These are phyloP conservation scores for Aspergillus texensis DNA, from an alignment of 2,329 filamentous ascomycete species.

Conservation along the genomic window DNA sequence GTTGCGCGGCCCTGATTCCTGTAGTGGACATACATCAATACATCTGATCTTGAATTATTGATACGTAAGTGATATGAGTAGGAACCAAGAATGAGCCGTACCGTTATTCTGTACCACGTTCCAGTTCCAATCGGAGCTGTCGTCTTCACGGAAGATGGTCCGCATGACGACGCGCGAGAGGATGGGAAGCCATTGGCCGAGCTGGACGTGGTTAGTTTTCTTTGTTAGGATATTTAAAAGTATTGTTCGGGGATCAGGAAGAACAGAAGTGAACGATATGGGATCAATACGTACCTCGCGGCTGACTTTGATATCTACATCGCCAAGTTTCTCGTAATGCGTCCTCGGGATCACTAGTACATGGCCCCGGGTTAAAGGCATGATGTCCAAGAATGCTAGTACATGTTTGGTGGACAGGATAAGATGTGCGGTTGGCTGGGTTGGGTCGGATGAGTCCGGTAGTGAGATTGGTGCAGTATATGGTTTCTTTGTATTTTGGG, in stretches of 20 bases:
- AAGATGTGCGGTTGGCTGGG: conserved; percentile 48
- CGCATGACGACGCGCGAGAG: conserved; percentile 71
- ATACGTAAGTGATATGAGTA: neutral
- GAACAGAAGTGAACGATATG: too few relatives aligned
- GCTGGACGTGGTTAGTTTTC: conserved; percentile 24
- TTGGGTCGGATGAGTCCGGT: conserved; percentile 16
- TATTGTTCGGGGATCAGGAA: too few relatives aligned
- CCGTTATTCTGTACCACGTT: conserved; percentile 97
- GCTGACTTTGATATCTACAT: conserved; percentile 66
- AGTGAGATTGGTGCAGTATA: conserved; percentile 24
- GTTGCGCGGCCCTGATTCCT: conserved; percentile 83
- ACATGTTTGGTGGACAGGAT: conserved; percentile 77
- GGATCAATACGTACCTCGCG: conserved; percentile 60
- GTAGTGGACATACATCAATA: conserved; percentile 2
- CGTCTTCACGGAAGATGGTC: conserved; percentile 59
- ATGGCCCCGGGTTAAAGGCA: conserved; percentile 83
- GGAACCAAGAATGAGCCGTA: conserved; percentile 25
- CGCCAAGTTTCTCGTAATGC: conserved; percentile 77
- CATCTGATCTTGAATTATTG: neutral
- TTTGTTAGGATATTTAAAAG: neutral
- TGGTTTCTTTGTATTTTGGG: neutral
- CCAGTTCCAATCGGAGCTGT: conserved; percentile 76
- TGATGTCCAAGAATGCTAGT: conserved; percentile 89
- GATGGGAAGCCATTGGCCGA: conserved; percentile 50
- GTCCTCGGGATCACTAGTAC: conserved; percentile 76